phyloP scores from a whole-genome alignment of 371 early-diverging fungal species.

The Cladochytrium tenue region DNA sequence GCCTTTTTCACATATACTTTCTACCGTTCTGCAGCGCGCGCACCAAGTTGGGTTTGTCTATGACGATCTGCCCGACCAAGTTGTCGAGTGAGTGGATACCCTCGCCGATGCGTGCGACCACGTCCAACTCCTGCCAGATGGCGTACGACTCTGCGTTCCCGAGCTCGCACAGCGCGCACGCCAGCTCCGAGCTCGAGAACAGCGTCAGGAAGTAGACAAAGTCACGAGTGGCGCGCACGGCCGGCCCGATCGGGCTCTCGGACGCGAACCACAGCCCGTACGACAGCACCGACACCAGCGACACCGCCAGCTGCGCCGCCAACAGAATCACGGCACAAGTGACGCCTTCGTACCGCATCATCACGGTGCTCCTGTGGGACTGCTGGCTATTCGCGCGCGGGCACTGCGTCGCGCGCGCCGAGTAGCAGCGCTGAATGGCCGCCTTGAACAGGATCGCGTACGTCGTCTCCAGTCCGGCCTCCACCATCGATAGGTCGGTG shows the following conservation, averaged over 20 bases:
- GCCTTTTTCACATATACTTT: constrained; percentile 5
- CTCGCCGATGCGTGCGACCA: constrained; percentile 30
- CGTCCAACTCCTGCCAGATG: constrained; percentile 29
- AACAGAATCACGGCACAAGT: constrained; percentile 1
- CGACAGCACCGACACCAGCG: constrained; percentile 1
- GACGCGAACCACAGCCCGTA: constrained; percentile 7
- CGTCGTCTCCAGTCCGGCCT: constrained; percentile 30
- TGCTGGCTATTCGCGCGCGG: constrained; percentile 7
- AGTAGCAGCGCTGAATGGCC: constrained; percentile 32
- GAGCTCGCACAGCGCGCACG: constrained; percentile 12
- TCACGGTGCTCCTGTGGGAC: constrained; percentile 4
- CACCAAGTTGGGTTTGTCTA: constrained; percentile 17
- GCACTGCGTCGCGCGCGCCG: constrained; percentile 18
- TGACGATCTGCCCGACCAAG: constrained; percentile 13
- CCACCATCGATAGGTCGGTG: constrained; percentile 19
- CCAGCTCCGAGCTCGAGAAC: neutral
- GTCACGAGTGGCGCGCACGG: constrained; percentile 15
- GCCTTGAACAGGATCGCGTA: constrained; percentile 23
- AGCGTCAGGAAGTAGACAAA: constrained; percentile 19
- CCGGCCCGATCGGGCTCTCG: constrained; percentile 14
- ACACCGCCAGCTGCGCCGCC: constrained; percentile 2
- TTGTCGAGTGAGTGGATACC: constrained; percentile 14
- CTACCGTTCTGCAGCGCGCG: neutral
- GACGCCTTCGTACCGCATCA: neutral
- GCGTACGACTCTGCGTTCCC: constrained; percentile 22